Evolutionary conservation across 1,284 basidiomycete species (phyloP), one percentile per base, ranked within the genome.

Genomic region (Ustilago bromivora): DNA sequence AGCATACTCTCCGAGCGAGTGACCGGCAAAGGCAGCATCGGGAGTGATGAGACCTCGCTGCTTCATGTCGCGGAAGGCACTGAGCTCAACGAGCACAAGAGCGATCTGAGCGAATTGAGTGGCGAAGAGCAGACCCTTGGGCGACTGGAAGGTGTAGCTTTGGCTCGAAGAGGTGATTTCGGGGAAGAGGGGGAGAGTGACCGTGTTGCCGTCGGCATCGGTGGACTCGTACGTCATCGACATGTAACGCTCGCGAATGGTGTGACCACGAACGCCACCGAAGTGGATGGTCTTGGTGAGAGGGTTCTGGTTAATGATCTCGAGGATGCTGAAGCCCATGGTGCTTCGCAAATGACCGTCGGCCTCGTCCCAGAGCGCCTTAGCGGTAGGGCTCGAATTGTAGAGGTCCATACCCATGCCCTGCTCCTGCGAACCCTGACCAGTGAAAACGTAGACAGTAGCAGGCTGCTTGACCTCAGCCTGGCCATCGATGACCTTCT

Each of bases 391-490:
- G 12, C 95, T 98, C 79, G 88, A 91, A 87, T 92, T 92, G 90
- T 98, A 99, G 4, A 99, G 90, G 82, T 98, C 96, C 96, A 99
- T 98, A 47, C 97, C 96, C 96, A 99, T 99, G 43, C 96, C 95
- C 56, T 93, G 92, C 87, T 99, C 96, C 87, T 99, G 97, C 31
- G 95, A 98, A 64, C 96, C 96, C 87, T 99, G 96, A 57, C 96
- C 96, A 61, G 96, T 99, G 90, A 98, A 98, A 84, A 98, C 95
- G 84, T 98, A 98, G 57, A 94, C 94, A 17, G 96, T 97, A 15
- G 78, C 67, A 12, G 80, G 82, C 87, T 98, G 96, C 15, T 92
- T 92, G 76, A 98, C 94, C 87, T 98, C 95, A 57, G 96, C 94
- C 23, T 93, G 91, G 49, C 96, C 96, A 76, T 94, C 92, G 52